phyloP scores from a whole-genome alignment of 176 grass and related monocot species.

The Oryza glumipatula region DNA sequence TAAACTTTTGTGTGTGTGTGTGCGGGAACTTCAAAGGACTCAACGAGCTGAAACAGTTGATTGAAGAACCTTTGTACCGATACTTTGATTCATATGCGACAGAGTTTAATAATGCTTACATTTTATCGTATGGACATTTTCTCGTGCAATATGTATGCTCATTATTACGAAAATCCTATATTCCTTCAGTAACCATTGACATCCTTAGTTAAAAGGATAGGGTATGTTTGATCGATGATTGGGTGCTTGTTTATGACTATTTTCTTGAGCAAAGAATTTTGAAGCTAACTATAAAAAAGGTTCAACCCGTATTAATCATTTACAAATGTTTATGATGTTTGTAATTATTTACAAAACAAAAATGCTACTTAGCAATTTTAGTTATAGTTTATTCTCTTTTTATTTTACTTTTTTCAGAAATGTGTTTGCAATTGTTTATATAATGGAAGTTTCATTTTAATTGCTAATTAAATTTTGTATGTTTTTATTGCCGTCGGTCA shows the following conservation, averaged over 20 bases:
- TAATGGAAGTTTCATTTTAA: not conserved
- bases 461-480: not conserved
- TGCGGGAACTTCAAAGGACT: not conserved
- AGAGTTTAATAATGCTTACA: not conserved
- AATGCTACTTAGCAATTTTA: too few relatives aligned
- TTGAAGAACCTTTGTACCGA: not conserved
- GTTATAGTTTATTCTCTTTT: not conserved
- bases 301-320: not conserved
- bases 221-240: not conserved
- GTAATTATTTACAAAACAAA: too few relatives aligned
- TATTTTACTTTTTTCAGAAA: not conserved
- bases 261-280: not conserved
- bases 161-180: not conserved
- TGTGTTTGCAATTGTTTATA: not conserved
- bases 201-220: not conserved
- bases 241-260: not conserved
- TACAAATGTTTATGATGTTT: too few relatives aligned
- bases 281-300: not conserved
- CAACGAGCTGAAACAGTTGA: not conserved
- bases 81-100: not conserved
- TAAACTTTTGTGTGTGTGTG: not conserved
- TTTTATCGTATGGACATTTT: slow-evolving; percentile 1
- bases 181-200: slow-evolving; percentile 5
- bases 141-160: not conserved
- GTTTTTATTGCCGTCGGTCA: not conserved